These are phyloP conservation scores for Penicillium maclennaniae DNA, from an alignment of 495 filamentous ascomycete species.

Conservation along the genomic window DNA sequence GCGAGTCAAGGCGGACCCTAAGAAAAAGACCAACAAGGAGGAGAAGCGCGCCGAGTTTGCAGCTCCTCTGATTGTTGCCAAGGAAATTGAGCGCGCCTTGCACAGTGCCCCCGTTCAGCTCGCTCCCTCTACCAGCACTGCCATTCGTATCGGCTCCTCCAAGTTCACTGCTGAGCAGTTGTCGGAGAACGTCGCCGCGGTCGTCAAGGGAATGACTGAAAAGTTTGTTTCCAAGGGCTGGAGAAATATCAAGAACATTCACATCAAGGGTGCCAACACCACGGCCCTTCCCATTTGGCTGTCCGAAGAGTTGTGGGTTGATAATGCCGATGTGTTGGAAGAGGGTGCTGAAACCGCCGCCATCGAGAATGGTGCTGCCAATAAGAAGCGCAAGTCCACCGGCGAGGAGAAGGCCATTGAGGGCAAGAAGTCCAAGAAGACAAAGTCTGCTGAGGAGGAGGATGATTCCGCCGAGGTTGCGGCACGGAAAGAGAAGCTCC, in stretches of 20 bases:
- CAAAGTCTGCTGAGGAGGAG: slow-evolving; percentile 42
- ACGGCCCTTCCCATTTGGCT: slow-evolving; percentile 89
- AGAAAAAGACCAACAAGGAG: slow-evolving; percentile 34
- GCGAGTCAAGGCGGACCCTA: slow-evolving; percentile 51
- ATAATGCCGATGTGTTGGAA: slow-evolving; percentile 73
- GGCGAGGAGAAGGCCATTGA: slow-evolving; percentile 55
- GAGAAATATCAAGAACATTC: slow-evolving; percentile 75
- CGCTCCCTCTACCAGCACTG: slow-evolving; percentile 58
- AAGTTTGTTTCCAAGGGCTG: slow-evolving; percentile 80
- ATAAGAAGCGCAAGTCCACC: slow-evolving; percentile 63
- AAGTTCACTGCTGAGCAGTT: slow-evolving; percentile 70
- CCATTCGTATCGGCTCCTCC: slow-evolving; percentile 67
- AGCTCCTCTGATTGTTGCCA: slow-evolving; percentile 54
- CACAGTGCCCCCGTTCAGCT: slow-evolving; percentile 70
- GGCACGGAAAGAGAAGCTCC: slow-evolving; percentile 58
- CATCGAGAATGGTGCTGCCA: slow-evolving; percentile 48
- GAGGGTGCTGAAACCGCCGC: slow-evolving; percentile 46
- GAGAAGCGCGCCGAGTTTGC: slow-evolving; percentile 40
- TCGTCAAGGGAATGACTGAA: slow-evolving; percentile 62
- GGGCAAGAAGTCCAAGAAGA: slow-evolving; percentile 53
- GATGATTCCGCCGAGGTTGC: slow-evolving; percentile 47
- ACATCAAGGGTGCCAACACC: slow-evolving; percentile 84
- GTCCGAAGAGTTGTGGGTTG: slow-evolving; percentile 83
- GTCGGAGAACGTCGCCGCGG: slow-evolving; percentile 71
- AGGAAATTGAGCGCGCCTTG: slow-evolving; percentile 68